phyloP scores from a whole-genome alignment of 495 filamentous ascomycete genomes.

The Aspergillus baeticus region DNA sequence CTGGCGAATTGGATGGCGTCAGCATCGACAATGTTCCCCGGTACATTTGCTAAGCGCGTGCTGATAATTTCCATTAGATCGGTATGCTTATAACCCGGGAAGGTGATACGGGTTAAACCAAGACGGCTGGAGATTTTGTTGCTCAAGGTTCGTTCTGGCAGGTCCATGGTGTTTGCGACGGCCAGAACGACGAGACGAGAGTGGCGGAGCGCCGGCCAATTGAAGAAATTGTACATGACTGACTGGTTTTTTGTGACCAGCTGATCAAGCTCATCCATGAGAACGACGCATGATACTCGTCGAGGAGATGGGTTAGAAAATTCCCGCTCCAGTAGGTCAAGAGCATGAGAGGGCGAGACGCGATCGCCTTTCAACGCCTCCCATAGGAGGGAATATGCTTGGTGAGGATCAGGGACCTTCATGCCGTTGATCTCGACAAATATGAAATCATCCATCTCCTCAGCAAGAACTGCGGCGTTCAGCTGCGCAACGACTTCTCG shows the following conservation, averaged over 20 bases:
- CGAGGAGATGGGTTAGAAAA: slow-evolving; percentile 88
- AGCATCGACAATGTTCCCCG: slow-evolving; percentile 83
- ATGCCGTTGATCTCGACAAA: slow-evolving; percentile 99
- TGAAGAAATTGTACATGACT: slow-evolving; percentile 99
- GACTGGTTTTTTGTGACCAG: slow-evolving; percentile 95
- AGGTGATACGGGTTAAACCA: slow-evolving; percentile 88
- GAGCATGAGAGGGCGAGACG: slow-evolving; percentile 86
- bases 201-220: slow-evolving; percentile 94
- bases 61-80: slow-evolving; percentile 98
- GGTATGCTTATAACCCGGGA: slow-evolving; percentile 94
- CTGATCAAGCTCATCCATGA: slow-evolving; percentile 99
- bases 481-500: slow-evolving; percentile 91
- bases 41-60: slow-evolving; percentile 81
- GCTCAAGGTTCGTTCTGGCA: slow-evolving; percentile 92
- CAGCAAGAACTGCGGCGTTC: slow-evolving; percentile 76
- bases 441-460: slow-evolving; percentile 98
- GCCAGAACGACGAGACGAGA: slow-evolving; percentile 92
- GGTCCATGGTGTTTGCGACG: slow-evolving; percentile 98
- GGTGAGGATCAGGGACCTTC: slow-evolving; percentile 98
- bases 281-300: slow-evolving; percentile 89
- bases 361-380: slow-evolving; percentile 92
- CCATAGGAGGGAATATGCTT: slow-evolving; percentile 94
- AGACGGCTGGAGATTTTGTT: slow-evolving; percentile 97
- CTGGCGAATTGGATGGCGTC: slow-evolving; percentile 97
- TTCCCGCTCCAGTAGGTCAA: slow-evolving; percentile 86